These are phyloP conservation scores for Ocimum tenuiflorum DNA, from an alignment of 257 asterid genomes.

Conservation along the genomic window DNA sequence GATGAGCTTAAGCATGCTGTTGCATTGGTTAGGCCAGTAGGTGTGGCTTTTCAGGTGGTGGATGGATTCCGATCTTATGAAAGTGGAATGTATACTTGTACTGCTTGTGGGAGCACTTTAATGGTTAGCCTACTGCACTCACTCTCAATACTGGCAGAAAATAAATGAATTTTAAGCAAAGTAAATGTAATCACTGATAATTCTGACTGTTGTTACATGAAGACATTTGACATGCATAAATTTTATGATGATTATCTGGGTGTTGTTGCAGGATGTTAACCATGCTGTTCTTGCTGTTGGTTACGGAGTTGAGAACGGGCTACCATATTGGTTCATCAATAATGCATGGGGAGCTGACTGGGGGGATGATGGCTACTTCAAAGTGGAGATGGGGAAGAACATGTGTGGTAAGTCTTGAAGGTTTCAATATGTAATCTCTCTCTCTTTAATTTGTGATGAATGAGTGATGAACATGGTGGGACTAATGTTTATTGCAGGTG, in stretches of 20 bases:
- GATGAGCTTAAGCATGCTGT: conserved; percentile 84
- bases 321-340: conserved; percentile 86
- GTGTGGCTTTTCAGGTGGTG: conserved; percentile 82
- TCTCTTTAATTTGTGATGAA: neutral
- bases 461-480: neutral
- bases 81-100: conserved; percentile 66
- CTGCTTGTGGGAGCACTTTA: conserved; percentile 54
- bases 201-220: too few relatives aligned
- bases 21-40: conserved; percentile 68
- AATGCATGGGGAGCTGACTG: conserved; percentile 95
- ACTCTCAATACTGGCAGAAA: too few relatives aligned
- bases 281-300: conserved; percentile 98
- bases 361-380: conserved; percentile 90
- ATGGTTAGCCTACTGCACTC: too few relatives aligned
- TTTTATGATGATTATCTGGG: neutral
- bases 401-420: conserved; percentile 96
- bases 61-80: conserved; percentile 47
- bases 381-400: conserved; percentile 96
- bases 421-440: neutral
- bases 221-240: too few relatives aligned
- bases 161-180: too few relatives aligned
- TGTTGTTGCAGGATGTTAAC: conserved; percentile 67
- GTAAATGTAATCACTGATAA: too few relatives aligned
- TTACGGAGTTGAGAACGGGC: conserved; percentile 70
- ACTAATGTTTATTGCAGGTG: conserved; percentile 33